Percentiles rank a stretch among this genome's conserved stretches.
Conservation (phyloP, 164 flowering plant genomes). For the Buxus sempervirens region DNA sequence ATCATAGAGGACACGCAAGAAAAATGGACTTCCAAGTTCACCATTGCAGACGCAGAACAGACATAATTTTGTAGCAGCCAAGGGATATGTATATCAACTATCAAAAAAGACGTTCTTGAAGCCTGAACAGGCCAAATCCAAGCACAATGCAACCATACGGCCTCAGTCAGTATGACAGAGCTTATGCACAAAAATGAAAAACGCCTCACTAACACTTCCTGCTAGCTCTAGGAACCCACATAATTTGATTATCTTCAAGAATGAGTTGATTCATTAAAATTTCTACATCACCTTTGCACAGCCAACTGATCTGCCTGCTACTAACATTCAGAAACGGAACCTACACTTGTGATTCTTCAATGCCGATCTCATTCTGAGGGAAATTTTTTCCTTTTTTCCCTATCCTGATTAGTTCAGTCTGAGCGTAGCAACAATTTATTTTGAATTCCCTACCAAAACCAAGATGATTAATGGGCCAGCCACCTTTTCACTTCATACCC, state of each 20-base stretch:
- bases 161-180: too few species aligned
- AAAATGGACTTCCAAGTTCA: not conserved
- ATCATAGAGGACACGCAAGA: not conserved
- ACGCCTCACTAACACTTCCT: not conserved
- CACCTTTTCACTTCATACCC: not conserved
- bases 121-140: too few species aligned
- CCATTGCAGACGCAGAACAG: not conserved
- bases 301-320: not conserved
- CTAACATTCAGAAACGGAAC: not conserved
- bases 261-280: too few species aligned
- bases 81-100: too few species aligned
- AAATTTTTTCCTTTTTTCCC: too few species aligned
- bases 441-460: not conserved
- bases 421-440: not conserved
- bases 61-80: too few species aligned
- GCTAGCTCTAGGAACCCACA: not conserved
- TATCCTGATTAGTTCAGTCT: too few species aligned
- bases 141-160: too few species aligned
- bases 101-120: too few species aligned
- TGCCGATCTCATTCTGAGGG: not conserved
- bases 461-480: not conserved
- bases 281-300: not conserved
- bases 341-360: not conserved
- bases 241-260: not conserved
- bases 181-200: too few species aligned